Conservation (phyloP, 208 protist genomes). For the Trypanosoma theileri region DNA sequence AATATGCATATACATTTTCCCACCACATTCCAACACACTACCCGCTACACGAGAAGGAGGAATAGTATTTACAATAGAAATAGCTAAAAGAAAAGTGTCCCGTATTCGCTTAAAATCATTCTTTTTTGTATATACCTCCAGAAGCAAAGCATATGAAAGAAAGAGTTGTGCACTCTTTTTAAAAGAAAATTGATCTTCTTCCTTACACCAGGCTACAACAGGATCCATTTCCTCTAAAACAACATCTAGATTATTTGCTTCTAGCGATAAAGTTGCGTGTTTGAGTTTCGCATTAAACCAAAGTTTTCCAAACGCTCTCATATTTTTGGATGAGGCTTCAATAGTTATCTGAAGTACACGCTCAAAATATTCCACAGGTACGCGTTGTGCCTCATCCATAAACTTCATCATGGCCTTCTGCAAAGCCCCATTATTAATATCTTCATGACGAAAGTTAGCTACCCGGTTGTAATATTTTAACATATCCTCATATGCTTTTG, state of each 20-base stretch:
- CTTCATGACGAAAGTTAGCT: constrained; percentile 44
- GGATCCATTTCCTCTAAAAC: constrained; percentile 53
- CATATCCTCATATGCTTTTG: constrained; percentile 82
- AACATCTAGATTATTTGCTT: constrained; percentile 23
- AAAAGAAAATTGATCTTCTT: constrained; percentile 44
- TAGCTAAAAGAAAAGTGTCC: constrained; percentile 34
- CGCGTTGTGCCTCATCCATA: constrained; percentile 73
- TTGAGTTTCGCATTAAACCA: constrained; percentile 94
- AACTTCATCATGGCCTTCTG: constrained; percentile 91
- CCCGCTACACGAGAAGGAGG: constrained; percentile 90
- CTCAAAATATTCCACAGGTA: constrained; percentile 55
- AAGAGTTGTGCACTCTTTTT: constrained; percentile 35
- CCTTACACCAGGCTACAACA: constrained; percentile 71
- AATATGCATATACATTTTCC: constrained; percentile 82
- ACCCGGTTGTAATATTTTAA: constrained; percentile 75
- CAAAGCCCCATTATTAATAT: constrained; percentile 32
- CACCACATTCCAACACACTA: constrained; percentile 91
- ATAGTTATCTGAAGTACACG: constrained; percentile 73
- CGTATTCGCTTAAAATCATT: constrained; percentile 76
- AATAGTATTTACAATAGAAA: constrained; percentile 59
- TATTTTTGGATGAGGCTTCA: constrained; percentile 48
- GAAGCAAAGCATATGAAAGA: constrained; percentile 88
- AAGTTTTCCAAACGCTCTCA: constrained; percentile 44
- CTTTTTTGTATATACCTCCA: constrained; percentile 84
- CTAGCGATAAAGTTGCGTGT: constrained; percentile 47